Conservation (phyloP, 2,329 filamentous ascomycete genomes). For the Tolypocladium ophioglossoides region DNA sequence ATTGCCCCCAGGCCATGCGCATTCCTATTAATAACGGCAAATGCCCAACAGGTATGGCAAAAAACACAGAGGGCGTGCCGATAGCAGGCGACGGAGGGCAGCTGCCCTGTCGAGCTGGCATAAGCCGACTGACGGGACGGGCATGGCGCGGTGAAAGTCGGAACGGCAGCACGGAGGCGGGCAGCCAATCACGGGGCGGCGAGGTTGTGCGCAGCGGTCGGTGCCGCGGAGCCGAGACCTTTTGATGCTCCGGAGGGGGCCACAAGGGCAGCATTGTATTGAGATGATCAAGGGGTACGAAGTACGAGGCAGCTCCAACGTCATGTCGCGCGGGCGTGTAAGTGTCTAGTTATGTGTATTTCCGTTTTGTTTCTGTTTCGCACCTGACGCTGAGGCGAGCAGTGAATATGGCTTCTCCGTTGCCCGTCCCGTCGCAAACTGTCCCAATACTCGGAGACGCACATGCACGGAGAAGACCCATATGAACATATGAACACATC, state of each 20-base stretch:
- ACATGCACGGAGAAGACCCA: too few relatives aligned
- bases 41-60: not conserved
- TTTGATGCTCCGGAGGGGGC: not conserved
- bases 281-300: not conserved
- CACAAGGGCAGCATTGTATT: too few relatives aligned
- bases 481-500: not conserved
- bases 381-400: not conserved
- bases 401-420: not conserved
- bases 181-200: constrained; percentile 5
- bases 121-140: not conserved
- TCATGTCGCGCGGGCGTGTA: not conserved
- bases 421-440: not conserved
- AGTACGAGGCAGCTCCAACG: not conserved
- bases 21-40: not conserved
- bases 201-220: not conserved
- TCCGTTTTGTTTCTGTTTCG: too few relatives aligned
- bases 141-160: constrained; percentile 8
- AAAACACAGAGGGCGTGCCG: not conserved
- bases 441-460: too few relatives aligned
- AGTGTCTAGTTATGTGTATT: too few relatives aligned
- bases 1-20: not conserved
- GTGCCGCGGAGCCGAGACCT: constrained; percentile 11
- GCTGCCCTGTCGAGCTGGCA: not conserved
- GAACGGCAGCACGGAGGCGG: constrained; percentile 2
- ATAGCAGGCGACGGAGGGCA: not conserved